phyloP scores from a whole-genome alignment of 2,329 filamentous ascomycete genomes.

The Epichloe brachyelytri region DNA sequence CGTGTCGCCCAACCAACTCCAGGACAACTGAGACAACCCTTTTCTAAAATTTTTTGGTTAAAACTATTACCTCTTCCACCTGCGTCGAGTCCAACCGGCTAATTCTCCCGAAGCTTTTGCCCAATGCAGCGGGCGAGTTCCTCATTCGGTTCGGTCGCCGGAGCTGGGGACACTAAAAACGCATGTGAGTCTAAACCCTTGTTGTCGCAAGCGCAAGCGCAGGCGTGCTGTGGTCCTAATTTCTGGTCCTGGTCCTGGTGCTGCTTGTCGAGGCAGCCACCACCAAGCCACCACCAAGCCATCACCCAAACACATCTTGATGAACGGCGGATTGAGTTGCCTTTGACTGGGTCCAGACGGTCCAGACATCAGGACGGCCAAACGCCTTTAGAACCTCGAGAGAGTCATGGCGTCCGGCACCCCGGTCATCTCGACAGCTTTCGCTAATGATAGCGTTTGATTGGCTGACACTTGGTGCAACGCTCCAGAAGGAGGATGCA shows the following conservation, averaged over 20 bases:
- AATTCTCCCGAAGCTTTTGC: background rate
- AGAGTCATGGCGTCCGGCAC: background rate
- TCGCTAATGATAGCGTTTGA: slow-evolving; percentile 7
- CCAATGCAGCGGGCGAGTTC: background rate
- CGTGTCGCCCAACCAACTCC: too few species aligned
- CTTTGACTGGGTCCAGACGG: background rate
- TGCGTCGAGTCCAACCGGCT: background rate
- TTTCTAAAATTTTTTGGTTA: too few species aligned
- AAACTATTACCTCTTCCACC: background rate
- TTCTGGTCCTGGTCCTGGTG: background rate
- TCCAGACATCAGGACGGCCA: background rate
- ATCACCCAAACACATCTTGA: background rate
- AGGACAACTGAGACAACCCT: background rate
- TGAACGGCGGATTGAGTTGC: too few species aligned
- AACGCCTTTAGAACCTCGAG: background rate
- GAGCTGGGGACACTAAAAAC: background rate
- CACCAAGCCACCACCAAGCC: background rate
- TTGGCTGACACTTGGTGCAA: background rate
- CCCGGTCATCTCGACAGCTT: background rate
- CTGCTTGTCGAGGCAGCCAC: background rate
- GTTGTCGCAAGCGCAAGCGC: background rate
- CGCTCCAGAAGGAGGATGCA: too few species aligned
- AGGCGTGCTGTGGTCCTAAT: background rate
- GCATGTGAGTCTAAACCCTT: background rate
- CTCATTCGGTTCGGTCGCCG: slow-evolving; percentile 6